Conservation (phyloP, 2,329 filamentous ascomycete species). For the Tolypocladium tundrense region DNA sequence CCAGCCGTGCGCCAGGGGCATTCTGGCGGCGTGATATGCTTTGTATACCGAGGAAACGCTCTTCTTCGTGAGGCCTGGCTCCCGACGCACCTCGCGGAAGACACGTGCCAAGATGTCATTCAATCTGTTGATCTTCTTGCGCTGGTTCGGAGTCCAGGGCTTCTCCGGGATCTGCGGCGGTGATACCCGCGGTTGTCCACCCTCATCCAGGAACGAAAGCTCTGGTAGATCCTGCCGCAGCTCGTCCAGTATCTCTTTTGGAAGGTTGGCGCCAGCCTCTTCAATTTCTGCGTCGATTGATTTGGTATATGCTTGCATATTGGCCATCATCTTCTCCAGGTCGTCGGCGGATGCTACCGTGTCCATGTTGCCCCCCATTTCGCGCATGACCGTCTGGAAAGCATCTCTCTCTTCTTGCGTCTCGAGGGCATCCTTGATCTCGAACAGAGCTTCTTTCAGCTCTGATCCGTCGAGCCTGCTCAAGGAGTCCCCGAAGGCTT, state of each 20-base stretch:
- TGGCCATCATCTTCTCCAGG: conserved; percentile 22
- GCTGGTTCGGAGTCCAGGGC: conserved; percentile 25
- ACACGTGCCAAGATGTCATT: conserved; percentile 20
- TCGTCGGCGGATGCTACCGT: conserved; percentile 21
- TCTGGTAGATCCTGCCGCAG: conserved; percentile 18
- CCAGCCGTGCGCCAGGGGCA: conserved; percentile 34
- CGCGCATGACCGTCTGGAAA: conserved; percentile 23
- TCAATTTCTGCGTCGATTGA: conserved; percentile 25
- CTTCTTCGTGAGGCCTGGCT: conserved; percentile 18
- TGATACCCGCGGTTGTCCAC: conserved; percentile 10
- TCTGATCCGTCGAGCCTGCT: conserved; percentile 23
- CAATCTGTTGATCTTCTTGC: conserved; percentile 25
- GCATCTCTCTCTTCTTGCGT: conserved; percentile 21
- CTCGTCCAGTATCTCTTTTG: conserved; percentile 21
- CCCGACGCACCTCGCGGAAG: conserved; percentile 16
- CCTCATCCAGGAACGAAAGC: conserved; percentile 12
- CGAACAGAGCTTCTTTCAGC: conserved; percentile 23
- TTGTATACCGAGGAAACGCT: conserved; percentile 35
- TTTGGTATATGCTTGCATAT: conserved; percentile 22
- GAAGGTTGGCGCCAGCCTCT: conserved; percentile 18
- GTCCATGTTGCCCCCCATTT: conserved; percentile 20
- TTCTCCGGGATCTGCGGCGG: conserved; percentile 25
- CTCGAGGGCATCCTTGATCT: conserved; percentile 26
- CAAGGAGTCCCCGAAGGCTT: conserved; percentile 30
- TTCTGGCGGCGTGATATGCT: conserved; percentile 36